Base-by-base conservation (phyloP, 2,329 filamentous ascomycete genomes). In the Talaromyces sp. region DNA sequence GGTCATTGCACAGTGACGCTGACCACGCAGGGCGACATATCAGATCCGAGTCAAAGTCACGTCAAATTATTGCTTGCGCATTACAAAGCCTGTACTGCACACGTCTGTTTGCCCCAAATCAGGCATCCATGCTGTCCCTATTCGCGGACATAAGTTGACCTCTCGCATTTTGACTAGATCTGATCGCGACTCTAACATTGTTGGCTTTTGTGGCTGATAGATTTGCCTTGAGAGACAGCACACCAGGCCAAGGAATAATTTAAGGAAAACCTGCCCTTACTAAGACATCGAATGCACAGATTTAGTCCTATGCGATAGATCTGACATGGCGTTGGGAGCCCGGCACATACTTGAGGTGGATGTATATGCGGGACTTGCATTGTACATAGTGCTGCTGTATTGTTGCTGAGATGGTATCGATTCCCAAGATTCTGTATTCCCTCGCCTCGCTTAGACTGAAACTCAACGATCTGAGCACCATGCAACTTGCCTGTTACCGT, bases 111-210 rank as follows among this genome's bases (percentile, higher is more conserved):
- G 48, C 41, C 52, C 39, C 47, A 16, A 27, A n/a, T 63, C 39
- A 57, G 61, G 61, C 61, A 63, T 63, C 61, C 22, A 47, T 45
- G 52, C 61, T 47, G 61, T 43, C 2, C 16, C 37, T 13, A 31
- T 31, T 37, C 61, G 16, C 22, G 57, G n/a, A 10, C 24, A 16
- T 10, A 47, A 47, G 57, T 9, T 57, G 50, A 63, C 24, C 27
- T 56, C 61, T 63, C 50, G 50, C 50, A 57, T 63, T 37, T 45
- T 27, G 48, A 47, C 43, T 27, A 57, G 61, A 57, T 43, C 61
- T 35, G 24, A 43, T 37, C 56, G 37, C 27, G 14, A 37, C 7
- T 52, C 45, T 22, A 11, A 50, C 35, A 37, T 61, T 33, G 45
- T 35, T 39, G 45, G 59, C 48, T 52, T 50, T 11, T 56, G 50